Evolutionary conservation across 306 rosid species (phyloP).

Genomic region (barrel medic (Medicago truncatula)): MtrunA17r5.0-ANR NC_053044.1:40748001-40748500

Average conservation of each 20-base stretch:
- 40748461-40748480: neutral
- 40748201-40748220: conserved; percentile 6
- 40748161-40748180: neutral
- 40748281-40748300: conserved; percentile 86
- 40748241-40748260: conserved; percentile 77
- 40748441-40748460: neutral
- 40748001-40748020: conserved; percentile 78
- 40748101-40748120: neutral
- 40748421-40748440: conserved; percentile 3
- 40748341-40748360: conserved; percentile 85
- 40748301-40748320: conserved; percentile 92
- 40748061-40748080: neutral
- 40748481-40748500: neutral
- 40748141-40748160: neutral
- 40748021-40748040: conserved; percentile 60
- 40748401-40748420: conserved; percentile 49
- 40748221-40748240: conserved; percentile 70
- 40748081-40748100: neutral
- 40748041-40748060: neutral
- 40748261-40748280: conserved; percentile 85
- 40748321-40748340: conserved; percentile 83
- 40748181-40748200: neutral
- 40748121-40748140: neutral
- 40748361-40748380: conserved; percentile 90
- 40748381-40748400: conserved; percentile 95